Base-by-base conservation (phyloP, 768 basidiomycete species). In the Psilocybe tampanensis region DNA sequence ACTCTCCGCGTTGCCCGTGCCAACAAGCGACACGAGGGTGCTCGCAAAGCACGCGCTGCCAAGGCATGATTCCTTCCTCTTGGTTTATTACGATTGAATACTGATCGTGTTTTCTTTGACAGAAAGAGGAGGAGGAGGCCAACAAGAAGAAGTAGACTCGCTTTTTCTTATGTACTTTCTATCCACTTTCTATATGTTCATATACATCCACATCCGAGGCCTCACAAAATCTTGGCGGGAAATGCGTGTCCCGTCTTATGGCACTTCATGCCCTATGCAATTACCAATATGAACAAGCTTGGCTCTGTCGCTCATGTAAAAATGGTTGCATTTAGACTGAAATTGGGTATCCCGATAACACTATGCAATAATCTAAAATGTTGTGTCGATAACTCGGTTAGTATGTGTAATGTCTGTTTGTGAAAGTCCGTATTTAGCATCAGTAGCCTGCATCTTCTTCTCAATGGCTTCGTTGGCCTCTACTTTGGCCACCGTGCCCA, bases 101-200 rank as follows among this genome's bases (percentile, higher is more conserved):
- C 32, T 32, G 48, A 23, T 52, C 67, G 68, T 54, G 15, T 3
- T 72, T 64, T 34, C 33, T 29, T 22, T 55, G 66, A 57, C 68
- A 92, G 91, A 91, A 89, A 72, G 92, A 91, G 65, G 94, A 94
- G 72, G 93, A 95, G 83, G 93, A 94, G 71, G 92, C 90, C 56
- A 85, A 82, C 71, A 94, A 94, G 83, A 93, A 93, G 80, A 93
- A 94, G 80, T 92, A 86, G 77, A 76, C 56, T 26, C 56, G 55
- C 62, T 59, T 60, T 65, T 54, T 58, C 19, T 29, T 39, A 56
- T 52, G 56, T 57, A 60, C 67, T 63, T 61, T 64, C 65, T 71
- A 59, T 64, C 64, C 51, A 63, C 55, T 62, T 56, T 57, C 59
- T 47, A 55, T 63, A 58, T 66, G 60, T 67, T 56, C 60, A 64